Evolutionary conservation across 306 rosid species (phyloP).

Genomic region (Arachis stenosperma): DNA sequence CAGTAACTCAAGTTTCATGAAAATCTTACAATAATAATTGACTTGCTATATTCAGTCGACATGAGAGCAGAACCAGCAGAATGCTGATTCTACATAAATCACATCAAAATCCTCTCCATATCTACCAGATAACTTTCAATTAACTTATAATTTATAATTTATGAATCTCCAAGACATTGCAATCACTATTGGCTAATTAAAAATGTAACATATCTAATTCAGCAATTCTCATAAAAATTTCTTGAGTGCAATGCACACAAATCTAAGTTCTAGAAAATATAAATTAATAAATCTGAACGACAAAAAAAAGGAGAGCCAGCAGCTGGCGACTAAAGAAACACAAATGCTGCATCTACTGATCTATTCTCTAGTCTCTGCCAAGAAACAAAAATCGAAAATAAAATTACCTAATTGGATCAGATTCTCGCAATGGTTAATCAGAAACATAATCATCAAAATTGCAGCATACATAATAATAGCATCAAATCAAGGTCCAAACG

Average conservation of each 20-base stretch:
- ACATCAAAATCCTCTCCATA: not conserved
- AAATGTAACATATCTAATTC: not conserved
- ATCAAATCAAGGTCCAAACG: not conserved
- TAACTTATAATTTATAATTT: not conserved
- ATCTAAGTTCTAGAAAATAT: not conserved
- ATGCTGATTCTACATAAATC: not conserved
- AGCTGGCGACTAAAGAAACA: not conserved
- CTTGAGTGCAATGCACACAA: not conserved
- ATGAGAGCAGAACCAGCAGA: not conserved
- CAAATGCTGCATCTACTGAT: not conserved
- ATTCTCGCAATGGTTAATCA: no score
- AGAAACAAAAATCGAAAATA: not conserved
- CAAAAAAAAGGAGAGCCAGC: not conserved
- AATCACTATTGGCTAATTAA: not conserved
- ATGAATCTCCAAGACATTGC: not conserved
- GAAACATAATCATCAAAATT: constrained; percentile 1
- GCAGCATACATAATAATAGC: no score
- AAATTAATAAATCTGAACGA: not conserved
- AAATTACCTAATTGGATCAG: no score
- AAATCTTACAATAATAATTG: not conserved
- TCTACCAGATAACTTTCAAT: not conserved
- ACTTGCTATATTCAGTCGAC: not conserved
- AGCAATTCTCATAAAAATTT: not conserved
- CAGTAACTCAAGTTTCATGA: constrained; percentile 9
- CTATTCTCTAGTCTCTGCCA: not conserved